Evolutionary conservation across 495 filamentous ascomycete species (phyloP), one percentile per base, ranked within the genome.

Genomic region (Xylaria telfairii): DNA sequence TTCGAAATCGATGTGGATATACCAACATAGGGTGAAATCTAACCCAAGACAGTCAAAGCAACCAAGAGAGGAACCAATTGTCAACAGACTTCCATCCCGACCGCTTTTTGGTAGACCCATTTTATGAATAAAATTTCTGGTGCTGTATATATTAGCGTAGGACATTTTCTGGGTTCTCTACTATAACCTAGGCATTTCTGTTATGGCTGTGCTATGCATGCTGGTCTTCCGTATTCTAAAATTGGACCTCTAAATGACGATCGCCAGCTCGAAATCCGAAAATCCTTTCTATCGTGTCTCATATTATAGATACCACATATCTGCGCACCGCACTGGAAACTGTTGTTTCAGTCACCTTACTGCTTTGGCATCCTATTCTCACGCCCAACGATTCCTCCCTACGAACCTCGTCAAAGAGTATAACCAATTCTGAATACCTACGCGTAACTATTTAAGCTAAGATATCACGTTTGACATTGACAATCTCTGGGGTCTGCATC

Each of bases 161-260:
- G 24, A 15, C 12, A 19, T 13, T n/a, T n/a, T n/a, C n/a, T n/a
- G n/a, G n/a, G n/a, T n/a, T n/a, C n/a, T n/a, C n/a, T n/a, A n/a
- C n/a, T n/a, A n/a, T n/a, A n/a, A n/a, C n/a, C n/a, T n/a, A 24
- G 57, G 37, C 21, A 21, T 41, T 28, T 42, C 37, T 6, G 12
- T 28, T 15, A 42, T 62, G 59, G 59, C 59, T 62, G 59, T 42
- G 59, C 34, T 7, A 24, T 62, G 21, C 37, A 39, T 62, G 21
- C 59, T 62, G 15, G 17, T 62, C 37, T 28, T 34, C n/a, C 30
- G 12, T 4, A 0, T 15, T 34, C 30, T 53, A 13, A 53, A 59
- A 12, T 37, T 34, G 30, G 54, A 37, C 15, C 32, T 49, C 10
- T 54, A 10, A n/a, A 66, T 66, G 64, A 41, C 19, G 64, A 66